A percentile compares a stretch with the other conserved stretches of the same genome.
Conservation (phyloP, 179 eudicot species). For the Spinacia oleracea region DNA sequence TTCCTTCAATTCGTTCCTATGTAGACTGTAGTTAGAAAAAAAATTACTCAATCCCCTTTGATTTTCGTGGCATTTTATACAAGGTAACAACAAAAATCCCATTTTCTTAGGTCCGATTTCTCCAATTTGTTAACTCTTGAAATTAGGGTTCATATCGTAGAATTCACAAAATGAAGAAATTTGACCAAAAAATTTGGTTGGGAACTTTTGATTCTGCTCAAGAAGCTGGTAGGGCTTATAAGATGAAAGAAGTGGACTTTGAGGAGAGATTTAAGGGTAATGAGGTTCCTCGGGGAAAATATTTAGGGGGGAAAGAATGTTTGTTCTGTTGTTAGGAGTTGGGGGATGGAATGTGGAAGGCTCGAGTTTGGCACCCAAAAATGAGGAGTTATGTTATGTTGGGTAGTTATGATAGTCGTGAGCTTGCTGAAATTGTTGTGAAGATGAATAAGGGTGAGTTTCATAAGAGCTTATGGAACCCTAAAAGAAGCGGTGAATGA, state of each 20-base stretch:
- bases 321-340: conserved; percentile 15
- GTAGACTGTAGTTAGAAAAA: too few species aligned
- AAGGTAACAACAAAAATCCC: too few species aligned
- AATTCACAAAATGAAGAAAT: too few species aligned
- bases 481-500: conserved; percentile 28
- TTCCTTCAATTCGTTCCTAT: too few species aligned
- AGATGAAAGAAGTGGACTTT: conserved; percentile 24
- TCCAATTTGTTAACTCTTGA: too few species aligned
- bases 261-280: neutral
- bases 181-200: too few species aligned
- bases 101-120: too few species aligned
- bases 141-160: too few species aligned
- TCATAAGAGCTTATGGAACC: conserved; percentile 21
- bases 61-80: too few species aligned
- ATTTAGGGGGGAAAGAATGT: neutral
- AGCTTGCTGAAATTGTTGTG: conserved; percentile 21
- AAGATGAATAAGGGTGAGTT: conserved; percentile 25
- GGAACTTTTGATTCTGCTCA: conserved; percentile 27
- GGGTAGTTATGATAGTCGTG: conserved; percentile 15
- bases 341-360: conserved; percentile 21
- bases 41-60: too few species aligned
- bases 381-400: neutral
- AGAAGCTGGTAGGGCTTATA: conserved; percentile 29
- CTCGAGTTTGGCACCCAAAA: conserved; percentile 24
- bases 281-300: neutral